Evolutionary conservation across 2,329 filamentous ascomycete species (phyloP), one percentile per base, ranked within the genome.

Genomic region (Nemania diffusa): DNA sequence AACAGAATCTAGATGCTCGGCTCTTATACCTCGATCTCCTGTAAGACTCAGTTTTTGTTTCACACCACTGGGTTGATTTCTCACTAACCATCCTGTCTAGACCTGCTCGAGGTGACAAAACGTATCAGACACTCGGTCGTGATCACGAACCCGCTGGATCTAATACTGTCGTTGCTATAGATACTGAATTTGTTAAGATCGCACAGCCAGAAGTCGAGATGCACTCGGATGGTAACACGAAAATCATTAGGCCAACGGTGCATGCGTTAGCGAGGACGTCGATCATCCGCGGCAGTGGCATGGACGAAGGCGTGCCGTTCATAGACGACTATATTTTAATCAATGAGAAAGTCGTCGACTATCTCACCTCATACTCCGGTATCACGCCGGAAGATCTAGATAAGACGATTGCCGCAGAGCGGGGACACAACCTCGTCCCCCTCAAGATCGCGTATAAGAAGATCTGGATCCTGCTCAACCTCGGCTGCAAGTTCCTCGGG

Each of bases 281-380:
- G 0, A 93, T 97, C 1, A 86, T 98, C 13, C 89, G 97, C 26
- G 94, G 94, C 0, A 82, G 87, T 58, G 95, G 94, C 22, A 86
- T 90, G 70, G 83, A 91, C 44, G 93, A 97, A 78, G 94, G 94
- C 0, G 79, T 91, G 0, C 93, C 96, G 0, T 98, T 98, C 76
- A 97, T 99, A 70, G 96, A 99, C 76, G 96, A 99, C 80, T 99
- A 99, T 79, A 97, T 99, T 69, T 90, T 90, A 34, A 95, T 97
- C 74, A 90, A 90, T 67, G 96, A 98, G 77, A 90, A 91, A 0
- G 93, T 99, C 26, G 92, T 98, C 65, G 96, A 99, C 81, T 97
- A 98, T 77, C 84, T 99, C 42, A 99, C 97, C 0, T 91, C 92
- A 51, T 98, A 93, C 82, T 98, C 95, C 0, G 96, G 96, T 48